phyloP scores from a whole-genome alignment of 192 early-diverging fungal genomes.

The Coemansia sp. region DNA sequence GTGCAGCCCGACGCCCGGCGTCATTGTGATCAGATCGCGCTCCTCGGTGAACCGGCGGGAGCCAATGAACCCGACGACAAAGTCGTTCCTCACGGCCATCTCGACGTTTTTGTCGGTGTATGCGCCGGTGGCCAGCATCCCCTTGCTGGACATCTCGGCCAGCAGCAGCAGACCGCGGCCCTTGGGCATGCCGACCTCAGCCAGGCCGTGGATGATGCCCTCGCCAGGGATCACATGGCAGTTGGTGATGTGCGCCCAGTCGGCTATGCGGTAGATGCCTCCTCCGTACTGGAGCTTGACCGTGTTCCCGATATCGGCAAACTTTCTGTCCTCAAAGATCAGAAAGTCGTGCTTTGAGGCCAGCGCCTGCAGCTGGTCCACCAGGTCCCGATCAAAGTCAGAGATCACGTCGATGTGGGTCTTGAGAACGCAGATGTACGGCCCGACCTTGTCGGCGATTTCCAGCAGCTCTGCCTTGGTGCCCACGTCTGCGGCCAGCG shows the following conservation, averaged over 20 bases:
- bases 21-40: constrained; percentile 92
- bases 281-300: constrained; percentile 92
- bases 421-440: constrained; percentile 95
- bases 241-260: constrained; percentile 97
- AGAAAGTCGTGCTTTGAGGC: constrained; percentile 88
- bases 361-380: constrained; percentile 70
- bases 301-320: constrained; percentile 98
- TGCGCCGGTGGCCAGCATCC: constrained; percentile 74
- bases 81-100: constrained; percentile 88
- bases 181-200: constrained; percentile 81
- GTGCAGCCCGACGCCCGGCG: constrained; percentile 90
- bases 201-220: constrained; percentile 91
- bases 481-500: constrained; percentile 87
- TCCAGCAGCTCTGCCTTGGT: constrained; percentile 84
- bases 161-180: constrained; percentile 81
- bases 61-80: constrained; percentile 95
- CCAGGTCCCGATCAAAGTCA: constrained; percentile 90
- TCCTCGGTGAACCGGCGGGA: constrained; percentile 64
- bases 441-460: constrained; percentile 87
- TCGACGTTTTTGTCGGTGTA: constrained; percentile 86
- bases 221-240: constrained; percentile 93
- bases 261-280: constrained; percentile 90
- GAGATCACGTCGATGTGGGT: constrained; percentile 94
- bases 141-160: constrained; percentile 96
- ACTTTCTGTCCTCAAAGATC: constrained; percentile 99